These are phyloP conservation scores for Tetragonia tetragonoides DNA, from an alignment of 148 eudicot genomes.

Conservation along the genomic window DNA sequence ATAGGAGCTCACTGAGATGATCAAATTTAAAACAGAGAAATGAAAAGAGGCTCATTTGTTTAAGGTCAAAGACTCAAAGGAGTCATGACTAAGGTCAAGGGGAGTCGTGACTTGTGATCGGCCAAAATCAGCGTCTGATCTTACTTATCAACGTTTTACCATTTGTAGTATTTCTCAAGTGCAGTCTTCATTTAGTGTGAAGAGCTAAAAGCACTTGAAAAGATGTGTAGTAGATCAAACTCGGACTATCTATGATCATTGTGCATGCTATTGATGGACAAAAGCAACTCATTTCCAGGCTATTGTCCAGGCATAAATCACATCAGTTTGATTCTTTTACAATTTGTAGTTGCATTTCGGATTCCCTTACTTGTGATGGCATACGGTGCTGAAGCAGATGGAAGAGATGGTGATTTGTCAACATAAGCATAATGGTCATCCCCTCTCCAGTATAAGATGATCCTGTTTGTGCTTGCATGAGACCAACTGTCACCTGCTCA, in stretches of 20 bases:
- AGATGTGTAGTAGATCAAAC: neutral
- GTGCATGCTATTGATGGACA: neutral
- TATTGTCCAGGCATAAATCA: conserved; percentile 28
- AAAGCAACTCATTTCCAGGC: neutral
- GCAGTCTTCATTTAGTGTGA: neutral
- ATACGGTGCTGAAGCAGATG: conserved; percentile 73
- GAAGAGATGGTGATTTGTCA: conserved; percentile 85
- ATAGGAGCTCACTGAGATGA: no score
- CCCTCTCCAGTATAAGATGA: conserved; percentile 84
- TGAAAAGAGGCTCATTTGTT: no score
- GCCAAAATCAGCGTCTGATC: no score
- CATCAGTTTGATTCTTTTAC: conserved; percentile 61
- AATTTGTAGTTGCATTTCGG: conserved; percentile 50
- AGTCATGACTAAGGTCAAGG: no score
- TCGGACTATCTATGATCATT: neutral
- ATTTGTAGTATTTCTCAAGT: no score
- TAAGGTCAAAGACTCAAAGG: no score
- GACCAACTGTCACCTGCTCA: conserved; percentile 92
- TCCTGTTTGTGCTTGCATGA: conserved; percentile 85
- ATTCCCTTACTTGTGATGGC: conserved; percentile 73
- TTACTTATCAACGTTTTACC: no score
- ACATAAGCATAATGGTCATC: conserved; percentile 68
- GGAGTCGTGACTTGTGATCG: no score
- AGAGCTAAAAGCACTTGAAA: neutral
- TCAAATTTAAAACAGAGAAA: no score